phyloP scores from a whole-genome alignment of 2,329 filamentous ascomycete genomes.

The Leptographium lundbergii region DNA sequence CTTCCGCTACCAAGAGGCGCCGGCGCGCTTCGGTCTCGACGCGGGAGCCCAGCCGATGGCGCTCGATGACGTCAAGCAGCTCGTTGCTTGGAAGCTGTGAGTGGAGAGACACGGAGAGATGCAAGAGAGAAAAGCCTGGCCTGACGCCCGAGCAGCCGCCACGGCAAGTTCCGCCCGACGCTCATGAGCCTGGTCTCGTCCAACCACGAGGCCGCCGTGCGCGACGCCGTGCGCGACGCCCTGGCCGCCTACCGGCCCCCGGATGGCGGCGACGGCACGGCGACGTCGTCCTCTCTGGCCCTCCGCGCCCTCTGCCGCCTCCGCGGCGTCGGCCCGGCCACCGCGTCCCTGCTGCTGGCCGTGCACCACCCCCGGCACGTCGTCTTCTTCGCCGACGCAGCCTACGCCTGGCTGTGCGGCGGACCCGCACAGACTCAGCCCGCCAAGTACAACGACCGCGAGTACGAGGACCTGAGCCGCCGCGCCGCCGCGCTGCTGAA shows the following conservation, averaged over 20 bases:
- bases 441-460: conserved; percentile 58
- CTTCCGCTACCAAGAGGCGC: conserved; percentile 44
- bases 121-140: too few species aligned
- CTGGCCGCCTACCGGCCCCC: conserved; percentile 21
- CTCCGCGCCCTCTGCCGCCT: conserved; percentile 37
- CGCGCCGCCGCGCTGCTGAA: conserved; percentile 28
- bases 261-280: conserved; percentile 16
- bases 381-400: conserved; percentile 72
- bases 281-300: conserved; percentile 29
- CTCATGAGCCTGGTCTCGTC: conserved; percentile 48
- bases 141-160: conserved; percentile 23
- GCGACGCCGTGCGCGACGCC: conserved; percentile 37
- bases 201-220: conserved; percentile 39
- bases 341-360: conserved; percentile 60
- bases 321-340: conserved; percentile 69
- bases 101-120: conserved; percentile 13
- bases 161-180: conserved; percentile 50
- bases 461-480: conserved; percentile 47
- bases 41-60: conserved; percentile 28
- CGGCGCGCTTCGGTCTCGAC: conserved; percentile 28
- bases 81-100: conserved; percentile 63
- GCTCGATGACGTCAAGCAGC: conserved; percentile 42
- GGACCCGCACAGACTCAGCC: conserved; percentile 28
- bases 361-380: conserved; percentile 45
- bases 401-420: conserved; percentile 58